phyloP scores from a whole-genome alignment of 2,329 filamentous ascomycete species.

The Aspergillus calidoustus region DNA sequence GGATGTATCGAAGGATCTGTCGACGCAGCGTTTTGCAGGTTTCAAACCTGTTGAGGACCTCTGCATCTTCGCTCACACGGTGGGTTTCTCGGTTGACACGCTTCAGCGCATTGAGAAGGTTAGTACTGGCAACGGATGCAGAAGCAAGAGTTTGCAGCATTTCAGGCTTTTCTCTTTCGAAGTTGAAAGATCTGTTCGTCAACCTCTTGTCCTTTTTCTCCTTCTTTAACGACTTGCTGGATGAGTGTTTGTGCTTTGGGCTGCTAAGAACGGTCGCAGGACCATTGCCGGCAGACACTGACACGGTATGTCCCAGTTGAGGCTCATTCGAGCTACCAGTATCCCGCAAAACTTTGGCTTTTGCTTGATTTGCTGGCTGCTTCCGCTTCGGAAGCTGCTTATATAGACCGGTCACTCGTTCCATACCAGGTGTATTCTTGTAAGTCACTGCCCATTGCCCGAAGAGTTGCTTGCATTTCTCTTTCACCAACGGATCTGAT shows the following conservation, averaged over 20 bases:
- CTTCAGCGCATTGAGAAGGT: constrained; percentile 83
- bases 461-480: constrained; percentile 87
- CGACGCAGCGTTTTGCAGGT: constrained; percentile 82
- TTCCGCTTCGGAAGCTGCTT: constrained; percentile 70
- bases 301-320: constrained; percentile 45
- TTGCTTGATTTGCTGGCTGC: constrained; percentile 73
- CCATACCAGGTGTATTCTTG: constrained; percentile 77
- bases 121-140: constrained; percentile 86
- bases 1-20: constrained; percentile 88
- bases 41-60: constrained; percentile 78
- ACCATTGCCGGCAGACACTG: constrained; percentile 43
- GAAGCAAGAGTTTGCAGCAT: constrained; percentile 90
- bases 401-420: constrained; percentile 79
- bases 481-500: constrained; percentile 82
- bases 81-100: constrained; percentile 88
- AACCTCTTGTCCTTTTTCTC: constrained; percentile 51
- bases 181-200: constrained; percentile 68
- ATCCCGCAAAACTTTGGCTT: constrained; percentile 82
- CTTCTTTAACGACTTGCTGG: constrained; percentile 49
- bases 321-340: constrained; percentile 60
- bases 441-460: constrained; percentile 84
- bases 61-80: constrained; percentile 81
- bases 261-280: constrained; percentile 43
- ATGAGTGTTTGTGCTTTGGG: constrained; percentile 44
- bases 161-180: constrained; percentile 83